Evolutionary conservation across 805 yeast genomes (phyloP).

Genomic region (Nakazawaea holstii): DNA sequence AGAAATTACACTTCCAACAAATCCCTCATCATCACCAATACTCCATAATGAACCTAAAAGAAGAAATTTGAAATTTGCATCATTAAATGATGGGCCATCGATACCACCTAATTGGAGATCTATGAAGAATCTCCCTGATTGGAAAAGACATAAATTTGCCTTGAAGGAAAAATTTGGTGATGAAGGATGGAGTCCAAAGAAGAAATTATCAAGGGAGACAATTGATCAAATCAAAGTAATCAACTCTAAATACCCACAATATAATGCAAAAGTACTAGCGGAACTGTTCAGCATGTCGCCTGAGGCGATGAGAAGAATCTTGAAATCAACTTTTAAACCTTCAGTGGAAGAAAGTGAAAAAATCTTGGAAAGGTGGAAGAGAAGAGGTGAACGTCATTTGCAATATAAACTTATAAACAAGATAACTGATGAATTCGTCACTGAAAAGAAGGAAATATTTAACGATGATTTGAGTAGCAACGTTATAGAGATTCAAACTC

Average conservation of each 20-base stretch:
- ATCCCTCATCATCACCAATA: neutral
- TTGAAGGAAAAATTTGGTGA: constrained; percentile 55
- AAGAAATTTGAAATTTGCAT: constrained; percentile 12
- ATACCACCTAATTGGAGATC: constrained; percentile 45
- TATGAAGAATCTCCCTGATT: constrained; percentile 42
- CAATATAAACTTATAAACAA: constrained; percentile 18
- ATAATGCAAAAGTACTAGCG: constrained; percentile 55
- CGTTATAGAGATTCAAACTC: constrained; percentile 23
- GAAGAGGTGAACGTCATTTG: constrained; percentile 34
- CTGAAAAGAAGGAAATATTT: constrained; percentile 19
- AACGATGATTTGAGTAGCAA: constrained; percentile 10
- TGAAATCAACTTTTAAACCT: constrained; percentile 76
- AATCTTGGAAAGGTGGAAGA: constrained; percentile 46
- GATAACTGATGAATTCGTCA: constrained; percentile 22
- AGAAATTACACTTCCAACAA: neutral
- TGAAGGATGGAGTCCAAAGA: constrained; percentile 60
- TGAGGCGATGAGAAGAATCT: constrained; percentile 74
- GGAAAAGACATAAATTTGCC: constrained; percentile 68
- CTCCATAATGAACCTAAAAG: constrained; percentile 7
- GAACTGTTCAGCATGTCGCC: constrained; percentile 67
- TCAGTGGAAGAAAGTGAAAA: constrained; percentile 42
- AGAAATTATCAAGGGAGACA: constrained; percentile 59
- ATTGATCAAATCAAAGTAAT: constrained; percentile 60
- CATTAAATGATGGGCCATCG: constrained; percentile 15
- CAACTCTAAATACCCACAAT: constrained; percentile 52